Evolutionary conservation across 2,329 filamentous ascomycete species (phyloP), one percentile per base, ranked within the genome.

Genomic region (Trichophyton equinum): DNA sequence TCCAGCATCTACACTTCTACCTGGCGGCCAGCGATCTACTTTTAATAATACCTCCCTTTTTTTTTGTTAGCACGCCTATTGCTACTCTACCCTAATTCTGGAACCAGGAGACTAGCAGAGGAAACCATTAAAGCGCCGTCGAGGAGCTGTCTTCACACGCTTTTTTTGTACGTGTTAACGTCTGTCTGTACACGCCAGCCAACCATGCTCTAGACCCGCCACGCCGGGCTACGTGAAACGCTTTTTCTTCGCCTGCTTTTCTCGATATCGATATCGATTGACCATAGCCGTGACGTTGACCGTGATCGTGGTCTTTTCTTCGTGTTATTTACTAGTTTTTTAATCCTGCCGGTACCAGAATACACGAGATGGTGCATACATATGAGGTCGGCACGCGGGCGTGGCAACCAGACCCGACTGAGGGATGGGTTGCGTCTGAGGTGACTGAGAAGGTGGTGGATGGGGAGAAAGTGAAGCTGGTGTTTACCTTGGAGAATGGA

Each of bases 351-450:
- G 51, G 25, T 55, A 20, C 15, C 51, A 55, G 27, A 55, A 11
- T 36, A 49, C 44, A 25, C 57, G 73, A 73, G 76, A 95, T 96
- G 91, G 89, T 90, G 79, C 88, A 95, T 77, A 89, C 84, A 74
- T 97, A 95, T 79, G 91, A 97, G 81, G 85, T 96, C 72, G 94
- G 92, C 73, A 97, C 92, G 71, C 86, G 90, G 83, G 94, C 91
- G 73, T 99, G 94, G 94, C 94, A 97, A 83, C 91, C 94, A 69
- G 94, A 99, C 80, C 79, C 84, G 74, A 89, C 89, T 64, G 92
- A 99, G 77, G 94, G 94, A 78, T 99, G 94, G 92, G 85, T 99
- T 75, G 88, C 91, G 73, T 96, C 94, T 55, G 91, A 97, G 81
- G 88, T 99, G 69, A 81, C 87, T 73, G 87, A 88, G 76, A 96